These are phyloP conservation scores for Hypoxylon sp. DNA, from an alignment of 2,329 filamentous ascomycete genomes.

Conservation along the genomic window DNA sequence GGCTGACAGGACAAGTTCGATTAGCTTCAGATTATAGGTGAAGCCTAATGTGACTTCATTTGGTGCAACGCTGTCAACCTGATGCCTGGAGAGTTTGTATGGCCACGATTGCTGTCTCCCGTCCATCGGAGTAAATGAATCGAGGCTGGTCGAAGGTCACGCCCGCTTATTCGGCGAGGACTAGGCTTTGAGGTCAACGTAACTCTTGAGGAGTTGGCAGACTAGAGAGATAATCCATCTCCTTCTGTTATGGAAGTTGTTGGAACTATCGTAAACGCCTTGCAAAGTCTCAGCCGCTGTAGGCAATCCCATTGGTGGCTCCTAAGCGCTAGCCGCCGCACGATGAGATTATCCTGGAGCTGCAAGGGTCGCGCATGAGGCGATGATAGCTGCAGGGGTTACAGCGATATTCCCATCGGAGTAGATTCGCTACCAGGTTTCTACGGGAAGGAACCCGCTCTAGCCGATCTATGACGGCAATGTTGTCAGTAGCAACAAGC, in stretches of 20 bases:
- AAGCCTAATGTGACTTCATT: conserved; percentile 30
- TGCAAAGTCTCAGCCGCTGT: conserved; percentile 12
- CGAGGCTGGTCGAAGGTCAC: too few relatives aligned
- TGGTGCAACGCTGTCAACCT: conserved; percentile 16
- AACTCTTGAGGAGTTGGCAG: conserved; percentile 19
- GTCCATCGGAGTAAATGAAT: too few relatives aligned
- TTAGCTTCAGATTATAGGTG: conserved; percentile 17
- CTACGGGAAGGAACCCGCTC: conserved; percentile 33
- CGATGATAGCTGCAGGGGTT: conserved; percentile 24
- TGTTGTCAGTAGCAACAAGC: conserved; percentile 6
- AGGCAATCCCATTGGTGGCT: conserved; percentile 21
- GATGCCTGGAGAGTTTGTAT: conserved; percentile 2
- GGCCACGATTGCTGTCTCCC: neutral
- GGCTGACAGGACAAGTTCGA: conserved; percentile 23
- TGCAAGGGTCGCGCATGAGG: conserved; percentile 30
- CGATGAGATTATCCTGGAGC: conserved; percentile 15
- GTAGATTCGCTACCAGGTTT: conserved; percentile 18
- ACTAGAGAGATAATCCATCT: conserved; percentile 8
- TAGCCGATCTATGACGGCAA: conserved; percentile 32
- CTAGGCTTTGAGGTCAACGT: too few relatives aligned
- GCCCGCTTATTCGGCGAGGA: too few relatives aligned
- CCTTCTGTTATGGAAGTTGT: conserved; percentile 24
- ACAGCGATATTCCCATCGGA: conserved; percentile 14
- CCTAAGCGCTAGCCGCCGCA: conserved; percentile 22
- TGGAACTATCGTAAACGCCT: conserved; percentile 23